Base-by-base conservation (phyloP, 2,329 filamentous ascomycete genomes). In the Tolypocladium paradoxum region DNA sequence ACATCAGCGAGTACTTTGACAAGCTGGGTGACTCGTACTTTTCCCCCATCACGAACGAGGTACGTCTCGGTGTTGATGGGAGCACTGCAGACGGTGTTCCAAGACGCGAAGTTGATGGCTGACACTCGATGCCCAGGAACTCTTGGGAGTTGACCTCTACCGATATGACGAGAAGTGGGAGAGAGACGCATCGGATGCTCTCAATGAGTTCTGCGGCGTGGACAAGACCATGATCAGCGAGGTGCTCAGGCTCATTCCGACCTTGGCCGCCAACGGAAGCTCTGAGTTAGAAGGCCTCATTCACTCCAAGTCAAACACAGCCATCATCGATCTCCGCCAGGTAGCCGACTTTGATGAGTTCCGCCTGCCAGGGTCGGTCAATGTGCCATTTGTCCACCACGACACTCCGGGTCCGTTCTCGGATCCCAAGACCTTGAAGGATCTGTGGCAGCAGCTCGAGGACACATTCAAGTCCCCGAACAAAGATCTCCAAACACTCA, bases 1-100 rank as follows among this genome's bases (percentile, higher is more conserved):
- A 84, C 55, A 74, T 84, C 46, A 69, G 73, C 27, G 77, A 79
- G 57, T 84, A 84, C 59, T 84, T 82, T 57, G 70, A 76, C 29
- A 82, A 81, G 58, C 66, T 83, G 12, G 73, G 70, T 2, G 57
- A 68, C 1, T 66, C 68, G 2, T 64, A 75, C 48, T 82, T 82
- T 60, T 74, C 71, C 2, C 63, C 72, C 0, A 78, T 82, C 35
- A 64, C 66, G 24, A 69, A 70, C n/a, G 69, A 77, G 57, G 70
- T 68, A 35, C 9, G 55, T 46, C n/a, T 9, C n/a, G 4, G 6
- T n/a, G 12, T 7, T 36, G 11, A 9, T 6, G 4, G n/a, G 18
- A 22, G 18, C n/a, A 4, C 9, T 2, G 6, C 12, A 18, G 57
- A 38, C n/a, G 22, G n/a, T n/a, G n/a, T n/a, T n/a, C n/a, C n/a